These are phyloP conservation scores for Amphibolis antarctica DNA, from an alignment of 106 monocot species.

Conservation along the genomic window DNA sequence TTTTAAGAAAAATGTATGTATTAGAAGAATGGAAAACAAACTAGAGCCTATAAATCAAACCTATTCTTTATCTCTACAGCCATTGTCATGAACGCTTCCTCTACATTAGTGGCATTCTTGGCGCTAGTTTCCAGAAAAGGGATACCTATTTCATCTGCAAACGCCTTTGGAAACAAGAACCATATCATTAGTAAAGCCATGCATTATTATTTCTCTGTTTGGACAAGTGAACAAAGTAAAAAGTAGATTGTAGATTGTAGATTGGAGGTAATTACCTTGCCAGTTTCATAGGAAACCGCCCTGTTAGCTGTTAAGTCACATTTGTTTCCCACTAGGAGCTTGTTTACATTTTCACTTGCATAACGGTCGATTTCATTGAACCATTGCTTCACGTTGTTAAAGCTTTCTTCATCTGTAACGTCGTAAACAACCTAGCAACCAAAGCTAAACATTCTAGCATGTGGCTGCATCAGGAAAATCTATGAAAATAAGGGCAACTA, in stretches of 20 bases:
- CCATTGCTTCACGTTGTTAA: conserved; percentile 46
- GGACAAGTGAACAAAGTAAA: background rate
- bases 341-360: conserved; percentile 47
- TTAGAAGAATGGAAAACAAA: background rate
- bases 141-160: conserved; percentile 19
- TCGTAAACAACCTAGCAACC: conserved; percentile 32
- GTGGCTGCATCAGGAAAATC: background rate
- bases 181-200: background rate
- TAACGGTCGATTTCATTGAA: conserved; percentile 46
- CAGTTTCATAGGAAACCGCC: conserved; percentile 38
- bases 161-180: conserved; percentile 5
- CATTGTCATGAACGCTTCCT: conserved; percentile 22
- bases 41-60: background rate
- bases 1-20: no score
- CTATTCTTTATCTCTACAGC: conserved; percentile 15
- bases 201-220: background rate
- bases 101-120: conserved; percentile 17
- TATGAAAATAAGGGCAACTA: background rate
- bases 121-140: conserved; percentile 23
- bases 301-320: conserved; percentile 36
- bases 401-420: conserved; percentile 38
- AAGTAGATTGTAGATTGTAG: background rate
- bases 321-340: conserved; percentile 45
- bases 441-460: background rate
- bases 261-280: conserved; percentile 15